Percentiles rank a stretch among this genome's conserved stretches.
Evolutionary conservation across 1,139 yeast species (phyloP).

Genomic region (Eremothecium cymbalariae): DNA sequence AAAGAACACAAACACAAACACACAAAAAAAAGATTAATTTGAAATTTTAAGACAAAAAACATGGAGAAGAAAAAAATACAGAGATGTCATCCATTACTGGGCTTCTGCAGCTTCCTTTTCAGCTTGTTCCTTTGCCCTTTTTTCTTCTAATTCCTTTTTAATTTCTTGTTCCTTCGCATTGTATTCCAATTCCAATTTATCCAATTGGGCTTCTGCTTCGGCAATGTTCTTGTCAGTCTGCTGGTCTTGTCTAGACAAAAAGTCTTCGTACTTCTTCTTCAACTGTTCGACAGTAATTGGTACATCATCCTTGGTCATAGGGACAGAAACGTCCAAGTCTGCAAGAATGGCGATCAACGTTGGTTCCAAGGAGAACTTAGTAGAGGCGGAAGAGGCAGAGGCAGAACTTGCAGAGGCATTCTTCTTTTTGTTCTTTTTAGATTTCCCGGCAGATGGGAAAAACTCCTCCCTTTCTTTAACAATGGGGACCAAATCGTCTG

Average conservation of each 20-base stretch:
- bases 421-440: constrained; percentile 44
- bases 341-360: constrained; percentile 71
- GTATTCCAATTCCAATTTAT: constrained; percentile 42
- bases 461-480: constrained; percentile 56
- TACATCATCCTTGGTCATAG: constrained; percentile 69
- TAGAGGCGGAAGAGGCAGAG: constrained; percentile 15
- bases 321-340: constrained; percentile 71
- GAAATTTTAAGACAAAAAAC: too few species aligned
- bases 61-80: too few species aligned
- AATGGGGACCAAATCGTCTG: constrained; percentile 56
- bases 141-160: constrained; percentile 33
- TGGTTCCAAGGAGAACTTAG: constrained; percentile 69
- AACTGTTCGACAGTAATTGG: constrained; percentile 58
- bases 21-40: too few species aligned
- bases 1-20: too few species aligned
- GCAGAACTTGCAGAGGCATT: constrained; percentile 35
- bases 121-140: constrained; percentile 26
- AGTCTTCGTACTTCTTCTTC: constrained; percentile 65
- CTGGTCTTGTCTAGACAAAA: constrained; percentile 67
- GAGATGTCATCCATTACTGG: too few species aligned
- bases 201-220: constrained; percentile 67
- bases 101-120: constrained; percentile 11
- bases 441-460: constrained; percentile 37
- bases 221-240: constrained; percentile 71
- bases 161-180: constrained; percentile 34